These are phyloP conservation scores for Penicillium sp. DNA, from an alignment of 2,329 filamentous ascomycete genomes.

Conservation along the genomic window DNA sequence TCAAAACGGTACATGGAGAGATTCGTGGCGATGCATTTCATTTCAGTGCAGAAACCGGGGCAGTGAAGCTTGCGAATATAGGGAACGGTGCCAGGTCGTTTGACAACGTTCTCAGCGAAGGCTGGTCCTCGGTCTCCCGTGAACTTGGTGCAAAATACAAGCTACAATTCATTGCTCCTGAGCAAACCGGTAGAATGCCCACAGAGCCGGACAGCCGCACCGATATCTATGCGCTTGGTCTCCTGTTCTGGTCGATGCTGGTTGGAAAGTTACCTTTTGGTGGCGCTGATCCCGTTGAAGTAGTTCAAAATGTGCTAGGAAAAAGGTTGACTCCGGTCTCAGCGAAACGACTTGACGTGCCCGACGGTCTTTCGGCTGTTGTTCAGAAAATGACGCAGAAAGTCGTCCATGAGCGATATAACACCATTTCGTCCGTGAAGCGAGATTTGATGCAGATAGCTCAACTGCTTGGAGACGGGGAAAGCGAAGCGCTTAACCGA, in stretches of 20 bases:
- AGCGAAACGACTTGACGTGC: constrained; percentile 71
- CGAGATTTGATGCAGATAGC: constrained; percentile 71
- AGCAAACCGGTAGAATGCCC: constrained; percentile 89
- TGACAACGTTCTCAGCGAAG: constrained; percentile 81
- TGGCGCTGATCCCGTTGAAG: constrained; percentile 74
- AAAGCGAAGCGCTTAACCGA: constrained; percentile 62
- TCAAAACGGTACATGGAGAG: constrained; percentile 83
- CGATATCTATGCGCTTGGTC: constrained; percentile 86
- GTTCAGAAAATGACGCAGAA: constrained; percentile 92
- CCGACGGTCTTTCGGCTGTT: constrained; percentile 72
- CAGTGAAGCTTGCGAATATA: constrained; percentile 75
- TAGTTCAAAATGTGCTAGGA: constrained; percentile 82
- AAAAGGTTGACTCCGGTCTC: constrained; percentile 72
- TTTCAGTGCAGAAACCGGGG: constrained; percentile 63
- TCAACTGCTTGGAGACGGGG: constrained; percentile 67
- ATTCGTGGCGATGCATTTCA: constrained; percentile 88
- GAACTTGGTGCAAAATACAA: constrained; percentile 85
- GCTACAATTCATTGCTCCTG: constrained; percentile 84
- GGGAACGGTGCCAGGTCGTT: constrained; percentile 83
- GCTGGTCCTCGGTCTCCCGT: constrained; percentile 77
- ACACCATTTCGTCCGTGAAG: constrained; percentile 80
- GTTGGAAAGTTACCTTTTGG: constrained; percentile 75
- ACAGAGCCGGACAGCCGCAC: constrained; percentile 87
- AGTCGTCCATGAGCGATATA: constrained; percentile 78
- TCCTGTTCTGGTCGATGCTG: constrained; percentile 81